These are phyloP conservation scores for Candida endomychidarum DNA, from an alignment of 805 yeast genomes.

Conservation along the genomic window DNA sequence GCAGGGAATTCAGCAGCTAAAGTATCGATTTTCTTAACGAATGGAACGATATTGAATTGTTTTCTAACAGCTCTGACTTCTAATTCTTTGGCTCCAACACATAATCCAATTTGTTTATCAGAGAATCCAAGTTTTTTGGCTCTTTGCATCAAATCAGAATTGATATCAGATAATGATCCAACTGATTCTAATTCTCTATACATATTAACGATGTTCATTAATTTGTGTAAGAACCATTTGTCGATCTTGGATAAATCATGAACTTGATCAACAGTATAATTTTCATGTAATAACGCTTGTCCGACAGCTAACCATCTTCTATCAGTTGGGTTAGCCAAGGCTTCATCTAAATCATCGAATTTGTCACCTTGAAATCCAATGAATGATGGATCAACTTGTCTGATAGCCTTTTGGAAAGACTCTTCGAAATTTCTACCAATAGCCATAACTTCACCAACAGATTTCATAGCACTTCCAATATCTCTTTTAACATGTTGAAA, in stretches of 20 bases:
- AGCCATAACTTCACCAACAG: conserved; percentile 98
- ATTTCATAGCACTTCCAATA: conserved; percentile 95
- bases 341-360: conserved; percentile 74
- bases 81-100: conserved; percentile 70
- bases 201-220: conserved; percentile 89
- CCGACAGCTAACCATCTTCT: conserved; percentile 98
- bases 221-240: conserved; percentile 92
- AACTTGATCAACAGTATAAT: conserved; percentile 86
- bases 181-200: conserved; percentile 74
- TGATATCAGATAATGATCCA: conserved; percentile 54
- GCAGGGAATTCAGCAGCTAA: conserved; percentile 99
- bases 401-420: conserved; percentile 95
- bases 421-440: conserved; percentile 98
- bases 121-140: conserved; percentile 95
- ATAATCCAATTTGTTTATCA: conserved; percentile 85
- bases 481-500: conserved; percentile 93
- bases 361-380: conserved; percentile 89
- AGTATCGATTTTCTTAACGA: conserved; percentile 95
- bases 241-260: conserved; percentile 91
- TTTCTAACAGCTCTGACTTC: conserved; percentile 84
- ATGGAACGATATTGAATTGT: conserved; percentile 77
- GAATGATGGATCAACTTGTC: conserved; percentile 91
- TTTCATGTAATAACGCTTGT: conserved; percentile 90
- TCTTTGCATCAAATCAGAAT: conserved; percentile 65
- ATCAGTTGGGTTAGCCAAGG: conserved; percentile 84